phyloP scores from a whole-genome alignment of 805 yeast species.

The Pichia manshurica region DNA sequence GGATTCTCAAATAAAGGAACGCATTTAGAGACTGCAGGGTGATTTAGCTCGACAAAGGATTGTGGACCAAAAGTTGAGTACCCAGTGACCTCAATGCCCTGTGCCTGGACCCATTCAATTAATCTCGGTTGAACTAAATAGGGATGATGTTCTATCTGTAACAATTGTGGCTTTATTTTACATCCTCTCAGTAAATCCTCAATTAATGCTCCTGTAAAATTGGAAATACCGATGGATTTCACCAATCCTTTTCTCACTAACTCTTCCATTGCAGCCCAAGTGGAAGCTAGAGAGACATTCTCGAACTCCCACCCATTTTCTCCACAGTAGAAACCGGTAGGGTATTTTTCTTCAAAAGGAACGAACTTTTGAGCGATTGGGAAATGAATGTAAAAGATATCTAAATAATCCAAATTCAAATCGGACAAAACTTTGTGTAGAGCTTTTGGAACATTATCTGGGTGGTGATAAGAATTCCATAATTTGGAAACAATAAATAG shows the following conservation, averaged over 20 bases:
- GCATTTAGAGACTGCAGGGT: constrained; percentile 44
- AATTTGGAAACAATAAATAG: constrained; percentile 75
- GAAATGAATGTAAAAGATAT: constrained; percentile 82
- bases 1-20: constrained; percentile 56
- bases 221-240: constrained; percentile 78
- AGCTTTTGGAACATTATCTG: constrained; percentile 63
- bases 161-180: constrained; percentile 66
- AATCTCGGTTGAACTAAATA: constrained; percentile 71
- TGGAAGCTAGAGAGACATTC: constrained; percentile 63
- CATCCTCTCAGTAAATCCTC: constrained; percentile 67
- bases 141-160: constrained; percentile 91
- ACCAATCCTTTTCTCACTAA: constrained; percentile 50
- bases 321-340: constrained; percentile 69
- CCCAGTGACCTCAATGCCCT: constrained; percentile 63
- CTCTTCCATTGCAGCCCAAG: constrained; percentile 73
- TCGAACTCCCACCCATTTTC: constrained; percentile 45
- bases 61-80: constrained; percentile 85
- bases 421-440: constrained; percentile 61
- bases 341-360: constrained; percentile 72
- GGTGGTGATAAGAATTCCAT: constrained; percentile 83
- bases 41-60: constrained; percentile 64
- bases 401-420: constrained; percentile 72
- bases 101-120: constrained; percentile 50
- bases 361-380: constrained; percentile 83
- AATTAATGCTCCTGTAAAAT: constrained; percentile 63